Conservation (phyloP, 192 early-diverging fungal genomes). For the Umbelopsis ramanniana region DNA sequence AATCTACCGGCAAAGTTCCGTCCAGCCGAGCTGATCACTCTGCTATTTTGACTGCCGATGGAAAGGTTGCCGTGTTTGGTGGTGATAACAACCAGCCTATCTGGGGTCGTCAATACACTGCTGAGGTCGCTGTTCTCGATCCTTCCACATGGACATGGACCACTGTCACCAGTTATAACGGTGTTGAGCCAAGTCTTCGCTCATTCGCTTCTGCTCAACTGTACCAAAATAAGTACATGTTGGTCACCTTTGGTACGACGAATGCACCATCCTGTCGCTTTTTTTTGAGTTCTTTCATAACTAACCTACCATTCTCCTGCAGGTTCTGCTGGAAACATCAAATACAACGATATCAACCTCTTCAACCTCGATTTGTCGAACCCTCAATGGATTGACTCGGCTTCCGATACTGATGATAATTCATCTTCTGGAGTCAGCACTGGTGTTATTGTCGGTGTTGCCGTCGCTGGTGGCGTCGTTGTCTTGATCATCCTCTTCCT, state of each 20-base stretch:
- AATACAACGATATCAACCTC: constrained; percentile 42
- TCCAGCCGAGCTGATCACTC: constrained; percentile 28
- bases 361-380: constrained; percentile 20
- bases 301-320: background rate
- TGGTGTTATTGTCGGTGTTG: constrained; percentile 40
- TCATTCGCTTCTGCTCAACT: constrained; percentile 28
- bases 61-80: constrained; percentile 36
- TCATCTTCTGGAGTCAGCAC: constrained; percentile 24
- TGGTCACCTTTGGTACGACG: constrained; percentile 35
- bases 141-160: constrained; percentile 39
- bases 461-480: constrained; percentile 28
- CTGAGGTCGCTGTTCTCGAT: constrained; percentile 27
- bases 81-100: constrained; percentile 26
- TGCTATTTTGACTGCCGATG: constrained; percentile 28
- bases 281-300: background rate
- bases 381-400: constrained; percentile 29
- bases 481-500: constrained; percentile 36
- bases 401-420: background rate
- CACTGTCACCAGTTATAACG: constrained; percentile 12
- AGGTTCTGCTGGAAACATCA: constrained; percentile 29
- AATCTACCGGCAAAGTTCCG: constrained; percentile 6
- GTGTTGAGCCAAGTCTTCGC: constrained; percentile 34
- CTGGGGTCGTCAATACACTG: constrained; percentile 20
- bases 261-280: background rate
- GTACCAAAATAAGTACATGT: constrained; percentile 28